Evolutionary conservation across 2,329 filamentous ascomycete genomes (phyloP), one percentile per base, ranked within the genome.

Genomic region (Clonostachys byssicola): DNA sequence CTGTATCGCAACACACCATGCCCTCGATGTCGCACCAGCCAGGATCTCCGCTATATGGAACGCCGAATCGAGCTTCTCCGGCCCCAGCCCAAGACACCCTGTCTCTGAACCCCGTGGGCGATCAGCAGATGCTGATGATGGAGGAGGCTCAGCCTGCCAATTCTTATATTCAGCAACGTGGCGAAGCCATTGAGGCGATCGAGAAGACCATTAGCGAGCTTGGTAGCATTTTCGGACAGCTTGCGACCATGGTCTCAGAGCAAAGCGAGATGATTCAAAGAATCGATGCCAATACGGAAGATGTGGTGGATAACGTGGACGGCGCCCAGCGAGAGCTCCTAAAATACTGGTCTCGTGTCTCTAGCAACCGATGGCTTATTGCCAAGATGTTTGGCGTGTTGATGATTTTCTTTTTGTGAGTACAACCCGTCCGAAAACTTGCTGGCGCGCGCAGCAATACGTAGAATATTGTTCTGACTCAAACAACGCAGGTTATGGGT

Each of bases 241-340:
- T 99, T 44, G 92, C 94, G 35, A 85, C 89, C 55, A 97, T 99
- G 94, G 94, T 99, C 33, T 90, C 88, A 47, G 92, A 99, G 66
- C 94, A 99, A 70, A 90, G 89, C 51, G 94, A 96, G 68, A 95
- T 96, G 87, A 95, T 99, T 54, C 90, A 97, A 68, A 80, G 92
- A 44, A 96, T 96, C 61, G 92, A 97, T 60, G 92, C 92, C 54
- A 96, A 97, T 66, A 96, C 92, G 2, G 94, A 99, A 61, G 92
- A 96, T 58, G 90, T 99, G 6, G 92, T 99, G 47, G 92, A 97
- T 61, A 99, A 99, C 58, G 92, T 99, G n/a, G 83, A 96, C 61
- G 94, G 94, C 16, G 94, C 94, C 6, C 94, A 99, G 64, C 80
- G 92, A 52, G 92, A 99, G 68, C 66, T 99, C 60, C 82, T 99